Conservation (phyloP, 495 filamentous ascomycete genomes). For the Podospora didyma region DNA sequence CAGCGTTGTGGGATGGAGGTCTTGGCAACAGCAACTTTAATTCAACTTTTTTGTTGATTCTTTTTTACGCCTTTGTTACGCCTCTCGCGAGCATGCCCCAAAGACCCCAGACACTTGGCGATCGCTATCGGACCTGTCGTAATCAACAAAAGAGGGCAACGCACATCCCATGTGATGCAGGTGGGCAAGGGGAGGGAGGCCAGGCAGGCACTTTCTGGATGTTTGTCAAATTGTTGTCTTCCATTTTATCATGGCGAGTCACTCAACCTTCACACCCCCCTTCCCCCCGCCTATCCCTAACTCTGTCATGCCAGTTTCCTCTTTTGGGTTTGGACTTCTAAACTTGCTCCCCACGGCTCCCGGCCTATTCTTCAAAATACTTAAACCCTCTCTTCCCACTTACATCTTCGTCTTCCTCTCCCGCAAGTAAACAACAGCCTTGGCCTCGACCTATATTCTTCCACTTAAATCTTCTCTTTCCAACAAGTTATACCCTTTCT, state of each 20-base stretch:
- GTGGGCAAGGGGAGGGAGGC: no score
- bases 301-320: conserved; percentile 18
- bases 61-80: background rate
- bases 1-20: conserved; percentile 1
- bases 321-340: conserved; percentile 13
- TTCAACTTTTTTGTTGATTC: conserved; percentile 9
- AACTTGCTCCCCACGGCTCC: conserved; percentile 3
- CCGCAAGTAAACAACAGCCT: conserved; percentile 5
- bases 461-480: no score
- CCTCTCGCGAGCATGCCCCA: background rate
- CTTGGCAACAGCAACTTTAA: conserved; percentile 19
- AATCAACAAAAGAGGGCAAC: no score
- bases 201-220: no score
- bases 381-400: conserved; percentile 17
- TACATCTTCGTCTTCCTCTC: conserved; percentile 5
- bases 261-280: conserved; percentile 3
- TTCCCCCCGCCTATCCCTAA: background rate
- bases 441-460: background rate
- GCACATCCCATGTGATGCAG: no score
- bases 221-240: background rate
- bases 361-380: conserved; percentile 14
- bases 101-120: background rate
- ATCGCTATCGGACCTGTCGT: no score
- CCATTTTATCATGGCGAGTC: background rate
- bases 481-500: no score